A percentile compares a stretch with the other conserved stretches of the same genome.
Conservation (phyloP, 164 flowering plant genomes). For the Vitis cinerea region DNA sequence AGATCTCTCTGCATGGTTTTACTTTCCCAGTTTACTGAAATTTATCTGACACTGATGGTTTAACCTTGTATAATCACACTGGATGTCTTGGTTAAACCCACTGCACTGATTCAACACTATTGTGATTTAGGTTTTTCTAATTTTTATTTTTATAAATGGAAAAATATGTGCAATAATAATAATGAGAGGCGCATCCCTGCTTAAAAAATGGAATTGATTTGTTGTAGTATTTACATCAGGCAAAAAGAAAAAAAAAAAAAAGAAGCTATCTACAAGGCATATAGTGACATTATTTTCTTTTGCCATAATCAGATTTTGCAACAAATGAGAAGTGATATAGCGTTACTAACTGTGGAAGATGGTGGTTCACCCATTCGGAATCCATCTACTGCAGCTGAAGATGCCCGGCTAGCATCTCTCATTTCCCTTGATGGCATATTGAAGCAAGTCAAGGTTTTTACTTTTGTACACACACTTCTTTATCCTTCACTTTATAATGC, state of each 20-base stretch:
- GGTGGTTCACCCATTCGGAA: slow-evolving; percentile 73
- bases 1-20: neutral
- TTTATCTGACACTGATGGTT: no score
- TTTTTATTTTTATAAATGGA: no score
- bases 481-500: neutral
- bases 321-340: slow-evolving; percentile 83
- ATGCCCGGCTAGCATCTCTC: slow-evolving; percentile 94
- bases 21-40: neutral
- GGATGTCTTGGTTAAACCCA: no score
- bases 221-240: no score
- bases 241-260: no score
- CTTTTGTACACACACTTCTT: neutral
- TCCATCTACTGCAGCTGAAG: slow-evolving; percentile 95
- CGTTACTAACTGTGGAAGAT: slow-evolving; percentile 63
- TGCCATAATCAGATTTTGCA: slow-evolving; percentile 66
- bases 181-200: no score
- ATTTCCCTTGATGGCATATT: slow-evolving; percentile 89
- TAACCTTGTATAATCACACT: no score
- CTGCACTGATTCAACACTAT: no score
- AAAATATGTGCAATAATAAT: no score
- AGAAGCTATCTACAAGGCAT: neutral
- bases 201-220: no score
- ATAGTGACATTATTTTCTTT: slow-evolving; percentile 8
- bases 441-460: slow-evolving; percentile 88
- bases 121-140: no score